These are phyloP conservation scores for Aureobasidium vineae DNA, from an alignment of 2,329 filamentous ascomycete genomes.

Conservation along the genomic window DNA sequence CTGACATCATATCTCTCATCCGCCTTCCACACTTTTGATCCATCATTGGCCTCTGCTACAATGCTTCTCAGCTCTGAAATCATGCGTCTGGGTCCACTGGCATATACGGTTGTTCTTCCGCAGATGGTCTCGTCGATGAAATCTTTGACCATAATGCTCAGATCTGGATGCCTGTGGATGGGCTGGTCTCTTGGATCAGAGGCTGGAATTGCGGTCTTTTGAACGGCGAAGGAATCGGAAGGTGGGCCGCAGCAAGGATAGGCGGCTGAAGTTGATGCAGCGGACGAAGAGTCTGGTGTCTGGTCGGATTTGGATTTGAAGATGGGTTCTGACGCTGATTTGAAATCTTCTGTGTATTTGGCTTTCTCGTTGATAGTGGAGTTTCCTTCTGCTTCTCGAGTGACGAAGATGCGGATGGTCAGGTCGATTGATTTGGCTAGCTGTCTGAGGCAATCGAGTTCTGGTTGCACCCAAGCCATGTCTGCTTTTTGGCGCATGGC, in stretches of 20 bases:
- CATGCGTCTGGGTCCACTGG: slow-evolving; percentile 26
- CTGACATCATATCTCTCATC: slow-evolving; percentile 22
- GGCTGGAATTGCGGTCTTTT: slow-evolving; percentile 13
- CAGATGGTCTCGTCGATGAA: slow-evolving; percentile 21
- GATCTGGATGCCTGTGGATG: slow-evolving; percentile 23
- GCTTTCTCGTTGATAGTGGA: neutral
- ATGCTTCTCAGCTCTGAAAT: slow-evolving; percentile 23
- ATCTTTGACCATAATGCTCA: neutral
- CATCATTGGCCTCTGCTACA: slow-evolving; percentile 20
- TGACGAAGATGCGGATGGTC: slow-evolving; percentile 27
- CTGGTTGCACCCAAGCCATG: slow-evolving; percentile 23
- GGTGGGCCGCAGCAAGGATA: slow-evolving; percentile 16
- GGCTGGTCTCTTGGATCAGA: neutral
- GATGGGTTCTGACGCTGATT: neutral
- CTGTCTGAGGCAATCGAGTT: slow-evolving; percentile 17
- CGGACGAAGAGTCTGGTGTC: neutral
- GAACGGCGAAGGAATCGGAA: neutral
- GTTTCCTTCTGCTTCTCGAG: slow-evolving; percentile 16
- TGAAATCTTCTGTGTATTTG: slow-evolving; percentile 16
- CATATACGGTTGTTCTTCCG: slow-evolving; percentile 24
- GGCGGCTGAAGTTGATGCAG: slow-evolving; percentile 1
- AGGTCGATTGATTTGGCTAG: slow-evolving; percentile 20
- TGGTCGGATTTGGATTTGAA: neutral
- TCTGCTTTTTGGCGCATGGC: slow-evolving; percentile 23
- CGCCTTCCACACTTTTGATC: slow-evolving; percentile 25